phyloP scores from a whole-genome alignment of 352 stramenopile species.

The Plasmopara muralis region DNA sequence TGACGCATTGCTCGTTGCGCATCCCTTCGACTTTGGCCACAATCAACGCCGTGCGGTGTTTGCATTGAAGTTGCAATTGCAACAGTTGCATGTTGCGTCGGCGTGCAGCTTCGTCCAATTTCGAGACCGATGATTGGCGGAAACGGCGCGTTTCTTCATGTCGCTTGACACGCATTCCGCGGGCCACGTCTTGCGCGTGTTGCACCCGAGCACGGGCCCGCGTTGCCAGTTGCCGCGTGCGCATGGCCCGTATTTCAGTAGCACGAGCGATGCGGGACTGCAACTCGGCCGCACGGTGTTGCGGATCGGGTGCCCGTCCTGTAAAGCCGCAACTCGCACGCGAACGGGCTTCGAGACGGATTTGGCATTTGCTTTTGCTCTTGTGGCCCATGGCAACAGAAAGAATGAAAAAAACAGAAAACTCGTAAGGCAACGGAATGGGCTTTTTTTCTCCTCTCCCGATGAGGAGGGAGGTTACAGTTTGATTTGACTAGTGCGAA shows the following conservation, averaged over 20 bases:
- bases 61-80: slow-evolving; percentile 40
- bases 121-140: slow-evolving; percentile 30
- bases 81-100: slow-evolving; percentile 39
- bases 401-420: not conserved
- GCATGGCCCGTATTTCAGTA: slow-evolving; percentile 35
- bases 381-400: slow-evolving; percentile 38
- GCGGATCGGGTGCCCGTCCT: slow-evolving; percentile 7
- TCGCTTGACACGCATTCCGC: slow-evolving; percentile 43
- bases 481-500: too few species aligned
- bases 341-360: slow-evolving; percentile 56
- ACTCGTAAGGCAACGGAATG: not conserved
- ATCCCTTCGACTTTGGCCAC: slow-evolving; percentile 49
- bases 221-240: slow-evolving; percentile 34
- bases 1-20: slow-evolving; percentile 35
- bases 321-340: slow-evolving; percentile 16
- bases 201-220: slow-evolving; percentile 42
- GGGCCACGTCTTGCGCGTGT: slow-evolving; percentile 49
- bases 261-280: slow-evolving; percentile 46
- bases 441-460: too few species aligned
- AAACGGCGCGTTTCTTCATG: slow-evolving; percentile 32
- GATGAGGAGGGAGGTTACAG: too few species aligned
- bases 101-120: slow-evolving; percentile 39
- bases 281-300: slow-evolving; percentile 21
- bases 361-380: slow-evolving; percentile 63
- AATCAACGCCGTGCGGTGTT: slow-evolving; percentile 36